Percentiles rank a stretch among this genome's conserved stretches.
phyloP scores from a whole-genome alignment of 805 yeast species.

The Pichia exigua region DNA sequence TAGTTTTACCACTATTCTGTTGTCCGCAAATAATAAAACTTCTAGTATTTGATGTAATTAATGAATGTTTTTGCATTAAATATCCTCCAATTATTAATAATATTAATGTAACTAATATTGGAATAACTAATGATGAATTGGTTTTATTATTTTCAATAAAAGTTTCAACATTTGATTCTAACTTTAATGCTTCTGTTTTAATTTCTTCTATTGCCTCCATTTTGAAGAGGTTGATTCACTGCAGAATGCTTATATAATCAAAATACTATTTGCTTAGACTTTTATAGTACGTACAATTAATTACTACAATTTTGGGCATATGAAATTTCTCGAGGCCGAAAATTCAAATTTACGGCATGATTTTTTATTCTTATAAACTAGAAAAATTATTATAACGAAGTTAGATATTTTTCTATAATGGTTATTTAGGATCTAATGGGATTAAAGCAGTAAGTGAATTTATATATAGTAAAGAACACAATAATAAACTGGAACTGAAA shows the following conservation, averaged over 20 bases:
- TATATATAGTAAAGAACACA: background rate
- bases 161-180: constrained; percentile 1
- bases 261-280: too few species aligned
- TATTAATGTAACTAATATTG: constrained; percentile 9
- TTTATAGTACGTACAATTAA: too few species aligned
- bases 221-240: background rate
- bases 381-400: too few species aligned
- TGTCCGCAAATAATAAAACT: constrained; percentile 19
- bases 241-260: too few species aligned
- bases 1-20: constrained; percentile 19
- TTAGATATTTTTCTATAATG: too few species aligned
- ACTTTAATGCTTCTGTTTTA: background rate
- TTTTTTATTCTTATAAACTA: too few species aligned
- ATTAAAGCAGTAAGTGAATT: background rate
- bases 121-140: constrained; percentile 2
- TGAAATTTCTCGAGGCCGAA: constrained; percentile 4
- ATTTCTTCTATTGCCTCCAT: constrained; percentile 7
- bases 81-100: constrained; percentile 9
- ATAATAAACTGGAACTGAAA: background rate
- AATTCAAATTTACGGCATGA: background rate
- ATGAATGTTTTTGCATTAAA: constrained; percentile 8
- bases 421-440: too few species aligned
- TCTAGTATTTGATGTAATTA: constrained; percentile 11
- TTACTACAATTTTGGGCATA: too few species aligned
- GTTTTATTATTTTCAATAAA: background rate